Percentiles rank a stretch among this genome's conserved stretches.
Evolutionary conservation across 768 basidiomycete genomes (phyloP).

Genomic region (Grammothele lineata): DNA sequence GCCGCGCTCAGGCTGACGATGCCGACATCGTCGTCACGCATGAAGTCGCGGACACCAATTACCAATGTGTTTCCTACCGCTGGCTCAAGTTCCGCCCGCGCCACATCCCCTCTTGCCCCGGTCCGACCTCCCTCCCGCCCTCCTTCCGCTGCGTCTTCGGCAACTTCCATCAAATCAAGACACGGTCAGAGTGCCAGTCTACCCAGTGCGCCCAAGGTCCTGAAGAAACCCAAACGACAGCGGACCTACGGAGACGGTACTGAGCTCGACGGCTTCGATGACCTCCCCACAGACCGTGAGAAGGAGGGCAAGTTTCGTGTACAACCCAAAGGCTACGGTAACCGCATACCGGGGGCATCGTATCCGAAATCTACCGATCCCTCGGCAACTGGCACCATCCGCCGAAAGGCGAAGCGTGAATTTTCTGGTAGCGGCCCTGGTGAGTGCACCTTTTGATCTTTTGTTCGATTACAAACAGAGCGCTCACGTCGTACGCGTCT

Average conservation of each 20-base stretch:
- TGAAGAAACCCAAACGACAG: conserved; percentile 74
- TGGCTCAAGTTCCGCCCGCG: too few species aligned
- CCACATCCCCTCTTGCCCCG: conserved; percentile 53
- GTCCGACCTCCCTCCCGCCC: conserved; percentile 56
- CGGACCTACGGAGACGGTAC: conserved; percentile 83
- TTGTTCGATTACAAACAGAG: neutral
- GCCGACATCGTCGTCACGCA: conserved; percentile 71
- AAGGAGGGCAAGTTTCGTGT: conserved; percentile 74
- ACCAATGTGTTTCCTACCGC: conserved; percentile 64
- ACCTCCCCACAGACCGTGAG: conserved; percentile 81
- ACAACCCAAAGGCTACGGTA: conserved; percentile 63
- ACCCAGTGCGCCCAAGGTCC: conserved; percentile 55
- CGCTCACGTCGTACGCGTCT: neutral
- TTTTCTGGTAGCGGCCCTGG: conserved; percentile 39
- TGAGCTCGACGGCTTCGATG: conserved; percentile 84
- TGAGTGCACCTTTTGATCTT: conserved; percentile 24
- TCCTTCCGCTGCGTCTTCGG: conserved; percentile 35
- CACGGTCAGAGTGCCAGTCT: conserved; percentile 33
- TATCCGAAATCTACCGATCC: conserved; percentile 38
- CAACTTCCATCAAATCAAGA: conserved; percentile 27
- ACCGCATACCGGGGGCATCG: conserved; percentile 55
- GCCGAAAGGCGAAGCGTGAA: conserved; percentile 52
- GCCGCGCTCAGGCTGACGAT: conserved; percentile 79
- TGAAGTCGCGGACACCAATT: conserved; percentile 71
- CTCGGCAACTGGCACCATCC: conserved; percentile 52